phyloP scores from a whole-genome alignment of 164 flowering plant species.

The Magnolia kwangsiensis region DNA sequence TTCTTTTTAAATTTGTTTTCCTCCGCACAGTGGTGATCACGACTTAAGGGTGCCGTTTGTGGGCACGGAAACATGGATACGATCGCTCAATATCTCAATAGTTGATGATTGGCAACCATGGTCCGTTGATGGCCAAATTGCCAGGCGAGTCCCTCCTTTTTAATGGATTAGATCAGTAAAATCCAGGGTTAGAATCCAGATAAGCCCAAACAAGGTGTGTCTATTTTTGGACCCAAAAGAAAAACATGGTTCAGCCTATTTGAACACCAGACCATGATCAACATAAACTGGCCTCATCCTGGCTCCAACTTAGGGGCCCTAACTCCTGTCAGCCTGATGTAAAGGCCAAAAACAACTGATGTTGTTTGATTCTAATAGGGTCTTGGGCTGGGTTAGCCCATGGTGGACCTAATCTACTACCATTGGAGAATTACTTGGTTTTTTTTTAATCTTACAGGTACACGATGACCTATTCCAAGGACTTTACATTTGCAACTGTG shows the following conservation, averaged over 20 bases:
- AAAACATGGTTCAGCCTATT: no score
- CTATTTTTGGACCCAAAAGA: no score
- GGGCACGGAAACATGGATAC: conserved; percentile 53
- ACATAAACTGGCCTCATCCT: no score
- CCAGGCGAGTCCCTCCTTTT: conserved; percentile 32
- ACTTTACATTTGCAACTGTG: conserved; percentile 52
- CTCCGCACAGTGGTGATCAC: conserved; percentile 50
- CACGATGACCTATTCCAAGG: conserved; percentile 41
- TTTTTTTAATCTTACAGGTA: conserved; percentile 22
- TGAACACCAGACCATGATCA: no score
- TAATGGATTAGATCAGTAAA: no score
- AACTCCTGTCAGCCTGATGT: no score
- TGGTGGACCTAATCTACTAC: neutral
- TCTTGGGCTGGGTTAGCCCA: no score
- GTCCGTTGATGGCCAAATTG: conserved; percentile 41
- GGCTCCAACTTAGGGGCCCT: no score
- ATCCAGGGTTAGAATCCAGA: no score
- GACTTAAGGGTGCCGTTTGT: conserved; percentile 32
- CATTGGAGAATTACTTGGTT: neutral
- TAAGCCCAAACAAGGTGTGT: no score
- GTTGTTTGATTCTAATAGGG: no score
- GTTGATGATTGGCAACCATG: conserved; percentile 57
- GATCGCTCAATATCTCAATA: conserved; percentile 40
- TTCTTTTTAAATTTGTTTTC: neutral
- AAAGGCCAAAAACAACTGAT: no score